Base-by-base conservation (phyloP, 164 flowering plant genomes). In the Liquidambar formosana region DNA sequence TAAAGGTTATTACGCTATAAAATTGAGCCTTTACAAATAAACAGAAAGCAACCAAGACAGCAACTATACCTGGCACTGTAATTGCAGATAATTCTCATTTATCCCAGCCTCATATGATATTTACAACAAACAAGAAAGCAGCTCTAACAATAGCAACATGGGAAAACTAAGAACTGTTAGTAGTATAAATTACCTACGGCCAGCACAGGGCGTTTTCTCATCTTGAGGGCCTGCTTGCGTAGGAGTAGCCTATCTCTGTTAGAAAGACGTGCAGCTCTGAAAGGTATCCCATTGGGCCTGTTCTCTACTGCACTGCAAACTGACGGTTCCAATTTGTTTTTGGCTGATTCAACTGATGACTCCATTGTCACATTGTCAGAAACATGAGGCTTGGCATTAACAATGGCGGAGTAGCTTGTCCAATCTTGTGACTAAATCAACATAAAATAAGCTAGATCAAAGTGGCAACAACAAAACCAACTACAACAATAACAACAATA, bases 201-300 rank as follows among this genome's bases (percentile, higher is more conserved):
- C 73, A 95, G 82, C 64, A 91, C 83, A 56, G 97, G 99, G 18
- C 87, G 86, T 48, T 77, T 87, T 81, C 68, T 95, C 89, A 88
- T 86, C 67, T 64, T 84, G 59, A 93, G 89, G 57, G 99, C 99
- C 68, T 95, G 93, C 77, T 79, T 89, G 48, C 97, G 82, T 43
- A 95, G 77, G 51, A 91, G 76, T 57, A 95, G 94, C 79, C 99
- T 91, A 65, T 95, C 99, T 72, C 66, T 86, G 68, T 93, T 95
- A 26, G 99, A 85, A 71, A 95, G 96, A 64, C 71, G 63, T 52
- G 57, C 16, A 19, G 76, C 70, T 75, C 76, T 75, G 16, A 66
- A 57, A 57, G 80, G 68, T 53, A 60, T 58, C 43, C 44, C 66
- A 27, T 66, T 52, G 9, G 73, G 58, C 27, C 53, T 41, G 22